These are phyloP conservation scores for Cantharellus cinnabarinus DNA, from an alignment of 768 basidiomycete species.

Conservation along the genomic window DNA sequence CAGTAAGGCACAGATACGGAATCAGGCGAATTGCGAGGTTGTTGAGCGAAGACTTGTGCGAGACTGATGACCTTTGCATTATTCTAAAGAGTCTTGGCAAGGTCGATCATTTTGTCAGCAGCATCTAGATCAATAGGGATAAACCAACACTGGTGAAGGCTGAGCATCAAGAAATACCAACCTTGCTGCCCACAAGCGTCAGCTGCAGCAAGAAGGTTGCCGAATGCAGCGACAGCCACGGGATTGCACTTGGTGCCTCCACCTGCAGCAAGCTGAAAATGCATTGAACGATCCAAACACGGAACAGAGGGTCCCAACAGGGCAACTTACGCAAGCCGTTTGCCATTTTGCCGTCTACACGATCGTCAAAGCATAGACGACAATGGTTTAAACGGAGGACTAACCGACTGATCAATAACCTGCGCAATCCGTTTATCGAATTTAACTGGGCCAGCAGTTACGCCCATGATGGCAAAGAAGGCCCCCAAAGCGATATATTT, in stretches of 20 bases:
- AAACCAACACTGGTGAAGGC: not conserved
- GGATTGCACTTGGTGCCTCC: not conserved
- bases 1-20: constrained; percentile 31
- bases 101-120: constrained; percentile 5
- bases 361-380: not conserved
- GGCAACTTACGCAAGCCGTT: not conserved
- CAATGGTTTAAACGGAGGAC: not conserved
- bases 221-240: not conserved
- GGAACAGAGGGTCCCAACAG: not conserved
- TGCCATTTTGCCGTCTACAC: not conserved
- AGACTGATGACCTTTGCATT: constrained; percentile 25
- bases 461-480: not conserved
- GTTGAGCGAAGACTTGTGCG: constrained; percentile 35
- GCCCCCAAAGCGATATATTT: not conserved
- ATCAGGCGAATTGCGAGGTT: constrained; percentile 34
- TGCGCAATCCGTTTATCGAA: not conserved
- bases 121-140: not conserved
- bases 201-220: not conserved
- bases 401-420: not conserved
- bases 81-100: constrained; percentile 3
- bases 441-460: not conserved
- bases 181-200: not conserved
- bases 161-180: not conserved
- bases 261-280: not conserved
- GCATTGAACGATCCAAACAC: not conserved